Conservation (phyloP, 371 early-diverging fungal species). For the Syncephalastrum sp. region DNA sequence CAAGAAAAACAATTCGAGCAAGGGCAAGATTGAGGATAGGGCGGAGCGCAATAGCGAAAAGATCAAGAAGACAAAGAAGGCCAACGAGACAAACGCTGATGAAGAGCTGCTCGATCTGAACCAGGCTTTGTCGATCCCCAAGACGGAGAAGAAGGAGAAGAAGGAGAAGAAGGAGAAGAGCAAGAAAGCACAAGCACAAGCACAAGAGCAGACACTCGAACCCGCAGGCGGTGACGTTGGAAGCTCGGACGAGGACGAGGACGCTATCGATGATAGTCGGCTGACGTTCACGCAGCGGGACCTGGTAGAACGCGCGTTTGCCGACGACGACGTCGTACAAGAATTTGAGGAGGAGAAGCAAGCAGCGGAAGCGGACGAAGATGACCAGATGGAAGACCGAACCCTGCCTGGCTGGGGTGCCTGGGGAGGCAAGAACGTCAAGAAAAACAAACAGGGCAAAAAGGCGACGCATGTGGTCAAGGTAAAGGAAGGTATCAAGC, state of each 20-base stretch:
- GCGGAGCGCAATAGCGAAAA: conserved; percentile 60
- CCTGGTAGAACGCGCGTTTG: conserved; percentile 92
- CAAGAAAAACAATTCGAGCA: conserved; percentile 50
- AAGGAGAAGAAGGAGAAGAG: not conserved
- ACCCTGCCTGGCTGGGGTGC: conserved; percentile 95
- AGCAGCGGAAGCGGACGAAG: conserved; percentile 65
- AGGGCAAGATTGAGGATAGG: conserved; percentile 52
- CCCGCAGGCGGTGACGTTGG: conserved; percentile 18
- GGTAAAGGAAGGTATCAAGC: conserved; percentile 61
- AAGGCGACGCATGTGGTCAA: conserved; percentile 39
- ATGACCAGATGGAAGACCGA: conserved; percentile 74
- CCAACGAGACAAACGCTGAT: conserved; percentile 47
- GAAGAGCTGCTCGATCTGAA: conserved; percentile 57
- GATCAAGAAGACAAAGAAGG: conserved; percentile 51
- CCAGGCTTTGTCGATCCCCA: conserved; percentile 34
- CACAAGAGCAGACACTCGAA: conserved; percentile 20
- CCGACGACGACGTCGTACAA: conserved; percentile 84
- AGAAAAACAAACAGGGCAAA: conserved; percentile 63
- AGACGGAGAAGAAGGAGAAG: conserved; percentile 15
- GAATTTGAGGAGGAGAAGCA: conserved; percentile 90
- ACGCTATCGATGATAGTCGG: conserved; percentile 35
- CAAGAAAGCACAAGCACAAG: too few species aligned
- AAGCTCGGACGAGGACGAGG: conserved; percentile 22
- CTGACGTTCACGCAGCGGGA: conserved; percentile 77
- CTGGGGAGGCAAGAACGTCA: conserved; percentile 82